phyloP scores from a whole-genome alignment of 1,284 basidiomycete genomes.

The Ustilago vetiveriae region DNA sequence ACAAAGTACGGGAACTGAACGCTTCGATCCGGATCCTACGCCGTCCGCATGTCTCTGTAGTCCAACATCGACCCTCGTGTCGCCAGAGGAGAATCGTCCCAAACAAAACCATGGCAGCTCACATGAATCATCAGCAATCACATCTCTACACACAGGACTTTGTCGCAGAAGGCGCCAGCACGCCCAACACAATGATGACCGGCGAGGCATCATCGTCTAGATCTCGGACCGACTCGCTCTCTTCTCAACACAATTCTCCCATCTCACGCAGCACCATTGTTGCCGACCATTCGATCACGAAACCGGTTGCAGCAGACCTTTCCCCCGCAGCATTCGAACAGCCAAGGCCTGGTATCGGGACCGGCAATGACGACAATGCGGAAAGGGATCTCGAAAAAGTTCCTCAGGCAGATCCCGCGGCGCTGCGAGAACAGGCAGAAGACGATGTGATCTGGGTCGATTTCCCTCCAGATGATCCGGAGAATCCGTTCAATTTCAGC shows the following conservation, averaged over 20 bases:
- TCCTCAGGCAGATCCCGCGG: conserved; percentile 10
- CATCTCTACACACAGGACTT: not conserved
- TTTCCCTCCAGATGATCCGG: conserved; percentile 70
- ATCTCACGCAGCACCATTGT: conserved; percentile 19
- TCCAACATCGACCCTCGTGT: too few species aligned
- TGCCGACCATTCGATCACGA: conserved; percentile 2
- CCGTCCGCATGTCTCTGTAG: too few species aligned
- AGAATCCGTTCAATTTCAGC: conserved; percentile 73
- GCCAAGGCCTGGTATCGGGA: not conserved
- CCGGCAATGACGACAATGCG: not conserved
- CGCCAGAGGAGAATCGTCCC: too few species aligned
- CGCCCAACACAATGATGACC: conserved; percentile 23
- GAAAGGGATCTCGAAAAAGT: conserved; percentile 32
- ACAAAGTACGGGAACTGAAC: too few species aligned
- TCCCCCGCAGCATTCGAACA: conserved; percentile 2
- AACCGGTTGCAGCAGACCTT: not conserved
- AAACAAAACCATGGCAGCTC: too few species aligned
- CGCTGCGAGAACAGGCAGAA: not conserved
- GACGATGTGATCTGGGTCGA: conserved; percentile 71
- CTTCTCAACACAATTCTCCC: conserved; percentile 22
- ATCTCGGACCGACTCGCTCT: conserved; percentile 22
- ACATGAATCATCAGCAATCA: too few species aligned
- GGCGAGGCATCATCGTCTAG: conserved; percentile 18
- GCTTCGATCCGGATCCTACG: too few species aligned
- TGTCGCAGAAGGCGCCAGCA: conserved; percentile 1